Percentiles rank a stretch among this genome's conserved stretches.
These are phyloP conservation scores for Pholiota molesta DNA, from an alignment of 768 basidiomycete genomes.

Conservation along the genomic window DNA sequence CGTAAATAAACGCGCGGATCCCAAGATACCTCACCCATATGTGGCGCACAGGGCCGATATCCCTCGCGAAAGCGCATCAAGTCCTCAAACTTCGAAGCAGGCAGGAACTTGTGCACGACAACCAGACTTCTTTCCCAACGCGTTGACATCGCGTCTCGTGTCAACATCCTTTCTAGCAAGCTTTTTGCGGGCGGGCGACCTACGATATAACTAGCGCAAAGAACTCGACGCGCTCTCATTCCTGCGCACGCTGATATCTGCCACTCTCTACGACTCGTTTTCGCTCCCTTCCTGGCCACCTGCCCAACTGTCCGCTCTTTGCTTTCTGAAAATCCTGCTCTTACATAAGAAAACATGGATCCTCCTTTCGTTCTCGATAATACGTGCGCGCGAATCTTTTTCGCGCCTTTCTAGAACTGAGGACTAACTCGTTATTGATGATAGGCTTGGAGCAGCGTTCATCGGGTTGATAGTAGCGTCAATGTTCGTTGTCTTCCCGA, in stretches of 20 bases:
- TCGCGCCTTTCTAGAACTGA: neutral
- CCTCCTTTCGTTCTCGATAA: conserved; percentile 16
- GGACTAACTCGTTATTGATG: neutral
- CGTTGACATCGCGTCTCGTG: conserved; percentile 11
- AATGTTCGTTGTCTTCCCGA: conserved; percentile 37
- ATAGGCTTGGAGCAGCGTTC: conserved; percentile 46
- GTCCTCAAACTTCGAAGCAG: neutral
- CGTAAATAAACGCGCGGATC: conserved; percentile 1
- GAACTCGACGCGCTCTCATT: neutral
- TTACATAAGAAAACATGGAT: conserved; percentile 7
- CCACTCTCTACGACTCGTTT: neutral
- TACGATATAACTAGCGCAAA: conserved; percentile 1
- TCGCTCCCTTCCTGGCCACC: neutral
- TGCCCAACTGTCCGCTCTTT: neutral
- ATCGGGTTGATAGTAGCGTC: conserved; percentile 53
- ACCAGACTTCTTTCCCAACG: conserved; percentile 13
- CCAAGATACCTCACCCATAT: neutral
- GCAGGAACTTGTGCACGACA: neutral
- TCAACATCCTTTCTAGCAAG: conserved; percentile 9
- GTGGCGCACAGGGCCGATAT: neutral
- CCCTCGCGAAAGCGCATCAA: neutral
- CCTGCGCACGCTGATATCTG: neutral
- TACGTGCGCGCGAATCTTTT: conserved; percentile 16
- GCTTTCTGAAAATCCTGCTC: neutral
- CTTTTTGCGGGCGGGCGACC: neutral